A percentile compares a stretch with the other conserved stretches of the same genome.
Conservation (phyloP, 2,329 filamentous ascomycete species). For the Fusarium buxicola region DNA sequence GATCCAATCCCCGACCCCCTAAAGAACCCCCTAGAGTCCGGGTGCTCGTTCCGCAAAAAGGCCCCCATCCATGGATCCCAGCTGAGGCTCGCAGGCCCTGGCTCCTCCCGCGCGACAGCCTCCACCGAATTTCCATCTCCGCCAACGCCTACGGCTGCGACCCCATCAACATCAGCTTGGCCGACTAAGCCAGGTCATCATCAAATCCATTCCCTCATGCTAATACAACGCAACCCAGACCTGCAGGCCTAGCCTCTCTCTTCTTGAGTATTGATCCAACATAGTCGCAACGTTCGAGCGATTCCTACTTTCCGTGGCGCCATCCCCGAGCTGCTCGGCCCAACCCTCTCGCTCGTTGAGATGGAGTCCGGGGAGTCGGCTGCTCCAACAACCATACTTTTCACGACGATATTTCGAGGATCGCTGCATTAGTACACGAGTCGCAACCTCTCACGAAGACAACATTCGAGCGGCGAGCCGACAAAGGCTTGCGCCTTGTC, state of each 20-base stretch:
- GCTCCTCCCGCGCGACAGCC: constrained; percentile 40
- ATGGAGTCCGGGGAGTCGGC: constrained; percentile 53
- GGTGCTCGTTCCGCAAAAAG: constrained; percentile 1
- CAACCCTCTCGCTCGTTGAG: constrained; percentile 49
- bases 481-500: constrained; percentile 35
- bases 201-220: constrained; percentile 16
- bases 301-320: constrained; percentile 35
- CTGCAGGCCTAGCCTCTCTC: constrained; percentile 27
- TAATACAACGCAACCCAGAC: constrained; percentile 6
- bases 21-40: constrained; percentile 17
- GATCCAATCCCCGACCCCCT: constrained; percentile 23
- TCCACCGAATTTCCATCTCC: constrained; percentile 44
- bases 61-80: constrained; percentile 17
- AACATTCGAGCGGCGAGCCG: constrained; percentile 14
- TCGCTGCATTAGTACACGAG: constrained; percentile 24
- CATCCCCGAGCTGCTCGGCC: constrained; percentile 40
- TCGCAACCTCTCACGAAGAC: constrained; percentile 8
- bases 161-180: constrained; percentile 34
- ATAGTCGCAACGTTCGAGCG: constrained; percentile 13
- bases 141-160: constrained; percentile 39
- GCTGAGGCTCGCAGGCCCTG: constrained; percentile 38
- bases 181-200: constrained; percentile 17
- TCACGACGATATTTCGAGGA: constrained; percentile 33
- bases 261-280: constrained; percentile 2
- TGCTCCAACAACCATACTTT: constrained; percentile 36